Base-by-base conservation (phyloP, 1,284 basidiomycete genomes). In the Microbotryum silenes-acaulis region DNA sequence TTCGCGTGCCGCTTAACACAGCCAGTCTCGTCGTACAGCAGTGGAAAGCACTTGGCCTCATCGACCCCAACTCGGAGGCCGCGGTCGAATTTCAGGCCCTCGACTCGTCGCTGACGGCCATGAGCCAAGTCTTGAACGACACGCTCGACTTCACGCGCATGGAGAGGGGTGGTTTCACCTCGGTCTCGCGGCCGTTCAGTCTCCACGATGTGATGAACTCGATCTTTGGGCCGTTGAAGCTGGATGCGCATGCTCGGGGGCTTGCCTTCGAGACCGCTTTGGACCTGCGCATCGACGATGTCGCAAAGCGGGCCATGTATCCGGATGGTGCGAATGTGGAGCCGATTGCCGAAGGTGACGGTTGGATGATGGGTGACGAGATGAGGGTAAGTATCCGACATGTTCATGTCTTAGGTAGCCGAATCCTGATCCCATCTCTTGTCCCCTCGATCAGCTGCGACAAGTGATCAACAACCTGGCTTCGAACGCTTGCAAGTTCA, bases 11-110 rank as follows among this genome's bases (percentile, higher is more conserved):
- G 21, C 79, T 94, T 64, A 93, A 94, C 72, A 92, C 89, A 42
- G 91, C 90, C 1, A 77, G 87, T 88, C 79, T 93, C 42, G 90
- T 90, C 0, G 85, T 91, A 10, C 91, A 93, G 76, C 93, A 94
- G 72, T 85, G 93, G 80, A 85, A 87, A 63, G 88, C 87, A 1
- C 83, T 80, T 0, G 81, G 83, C 9, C 79, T 79, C 8, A 79
- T 90, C 49, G 79, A 80, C 6, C 82, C 77, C 49, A n/a, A 64
- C 7, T 62, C 81, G 67, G 80, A 82, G 21, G 83, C 86, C 66
- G 85, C 87, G 65, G 81, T 89, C 52, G 89, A 91, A 74, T 88
- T 88, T 72, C 83, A 81, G 66, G 88, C 88, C 7, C 79, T 93
- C 25, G 85, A 86, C 70, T 87, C 87, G 3, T 88, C 86, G 73